phyloP scores from a whole-genome alignment of 1,284 basidiomycete genomes.

The Marasmius sp. region DNA sequence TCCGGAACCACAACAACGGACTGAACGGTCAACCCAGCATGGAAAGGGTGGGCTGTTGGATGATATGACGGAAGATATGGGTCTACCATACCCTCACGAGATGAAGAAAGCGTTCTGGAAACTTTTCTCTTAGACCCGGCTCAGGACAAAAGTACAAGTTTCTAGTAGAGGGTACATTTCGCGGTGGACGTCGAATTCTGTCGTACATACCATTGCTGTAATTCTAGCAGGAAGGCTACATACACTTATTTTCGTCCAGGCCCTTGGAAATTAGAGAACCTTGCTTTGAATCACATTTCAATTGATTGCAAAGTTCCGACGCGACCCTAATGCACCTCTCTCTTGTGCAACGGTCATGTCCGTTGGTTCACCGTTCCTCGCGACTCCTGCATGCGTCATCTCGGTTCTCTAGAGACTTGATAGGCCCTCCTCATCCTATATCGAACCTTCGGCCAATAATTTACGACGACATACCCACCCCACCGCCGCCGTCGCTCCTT shows the following conservation, averaged over 20 bases:
- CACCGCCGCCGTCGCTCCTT: slow-evolving; percentile 20
- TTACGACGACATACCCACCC: slow-evolving; percentile 54
- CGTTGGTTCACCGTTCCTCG: not conserved
- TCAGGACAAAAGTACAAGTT: not conserved
- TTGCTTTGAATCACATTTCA: not conserved
- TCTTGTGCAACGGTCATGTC: slow-evolving; percentile 11
- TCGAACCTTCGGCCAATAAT: slow-evolving; percentile 78
- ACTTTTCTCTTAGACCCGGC: slow-evolving; percentile 19
- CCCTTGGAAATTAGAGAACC: too few species aligned
- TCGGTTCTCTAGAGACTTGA: slow-evolving; percentile 39
- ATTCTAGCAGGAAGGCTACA: not conserved
- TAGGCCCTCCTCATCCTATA: slow-evolving; percentile 72
- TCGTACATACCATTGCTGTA: not conserved
- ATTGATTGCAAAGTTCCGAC: not conserved
- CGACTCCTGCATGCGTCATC: slow-evolving; percentile 44
- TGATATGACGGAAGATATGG: slow-evolving; percentile 46
- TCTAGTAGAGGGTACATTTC: not conserved
- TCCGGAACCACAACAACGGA: not conserved
- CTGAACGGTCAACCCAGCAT: not conserved
- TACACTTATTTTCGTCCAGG: too few species aligned
- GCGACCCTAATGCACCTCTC: slow-evolving; percentile 4
- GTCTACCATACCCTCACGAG: slow-evolving; percentile 35
- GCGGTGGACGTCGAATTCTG: not conserved
- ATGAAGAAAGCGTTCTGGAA: slow-evolving; percentile 32
- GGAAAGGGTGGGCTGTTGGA: slow-evolving; percentile 36